phyloP scores from a whole-genome alignment of 441 rosid species.

The Mallotus japonicus region DNA sequence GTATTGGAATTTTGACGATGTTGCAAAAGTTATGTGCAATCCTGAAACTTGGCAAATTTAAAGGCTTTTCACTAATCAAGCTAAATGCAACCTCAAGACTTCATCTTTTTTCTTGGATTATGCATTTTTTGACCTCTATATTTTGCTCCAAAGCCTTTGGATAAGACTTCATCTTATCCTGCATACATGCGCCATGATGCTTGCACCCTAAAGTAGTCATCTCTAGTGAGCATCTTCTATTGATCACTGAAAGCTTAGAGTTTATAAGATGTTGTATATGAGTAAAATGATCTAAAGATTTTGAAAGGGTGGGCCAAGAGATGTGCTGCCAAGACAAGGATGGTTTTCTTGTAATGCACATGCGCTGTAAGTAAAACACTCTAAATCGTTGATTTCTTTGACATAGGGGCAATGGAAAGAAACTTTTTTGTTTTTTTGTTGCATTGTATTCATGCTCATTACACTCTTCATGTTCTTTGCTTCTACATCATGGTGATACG shows the following conservation, averaged over 20 bases:
- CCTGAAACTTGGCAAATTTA: neutral
- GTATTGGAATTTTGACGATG: constrained; percentile 43
- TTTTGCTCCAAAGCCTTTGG: too few species aligned
- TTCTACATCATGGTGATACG: too few species aligned
- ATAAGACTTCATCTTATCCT: too few species aligned
- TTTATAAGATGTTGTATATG: neutral
- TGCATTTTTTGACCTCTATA: too few species aligned
- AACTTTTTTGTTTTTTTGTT: neutral
- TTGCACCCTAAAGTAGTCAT: too few species aligned
- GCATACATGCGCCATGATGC: neutral
- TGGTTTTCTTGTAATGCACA: neutral
- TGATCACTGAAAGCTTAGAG: neutral
- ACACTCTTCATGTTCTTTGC: neutral
- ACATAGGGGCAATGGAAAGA: neutral
- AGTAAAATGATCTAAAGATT: neutral
- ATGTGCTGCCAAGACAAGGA: neutral
- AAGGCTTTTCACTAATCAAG: neutral
- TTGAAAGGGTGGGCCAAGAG: neutral
- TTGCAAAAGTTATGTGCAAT: neutral
- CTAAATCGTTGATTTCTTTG: neutral
- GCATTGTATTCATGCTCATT: neutral
- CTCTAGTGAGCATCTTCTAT: neutral
- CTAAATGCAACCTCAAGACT: neutral
- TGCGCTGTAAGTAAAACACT: neutral
- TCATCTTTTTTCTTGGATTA: neutral